Evolutionary conservation across 495 filamentous ascomycete species (phyloP), one percentile per base, ranked within the genome.

Genomic region (Aspergillus nidulans): DNA sequence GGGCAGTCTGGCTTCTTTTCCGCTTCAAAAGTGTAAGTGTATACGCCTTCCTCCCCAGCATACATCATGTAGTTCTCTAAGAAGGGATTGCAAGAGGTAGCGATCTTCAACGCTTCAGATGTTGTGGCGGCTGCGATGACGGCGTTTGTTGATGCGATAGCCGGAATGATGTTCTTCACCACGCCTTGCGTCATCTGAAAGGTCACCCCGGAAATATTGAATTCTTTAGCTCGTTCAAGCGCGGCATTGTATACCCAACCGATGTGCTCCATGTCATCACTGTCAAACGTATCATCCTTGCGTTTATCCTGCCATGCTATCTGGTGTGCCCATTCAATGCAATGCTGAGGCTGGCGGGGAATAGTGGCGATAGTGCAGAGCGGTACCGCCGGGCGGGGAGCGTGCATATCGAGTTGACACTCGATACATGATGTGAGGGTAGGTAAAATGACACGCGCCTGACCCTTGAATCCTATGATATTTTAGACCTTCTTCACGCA

Each of bases 1-100:
- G 95, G 92, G 59, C 95, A 99, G 63, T 96, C 95, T 7, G 83
- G 74, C 66, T 96, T 97, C 74, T 87, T 85, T 67, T 95, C 85
- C 57, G 95, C 91, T 61, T 89, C 83, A 69, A 97, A 97, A 0
- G 92, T 97, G 67, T 96, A 95, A 0, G 95, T 99, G 75, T 97
- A 99, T 48, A 97, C 83, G 58, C 88, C 81, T 62, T 94, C 92
- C 66, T 99, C 90, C 34, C 95, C 95, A 25, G 86, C 95, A 71
- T 97, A 99, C 90, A 96, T 95, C 92, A 97, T 97, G 69, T 99
- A 99, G 66, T 95, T 99, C 58, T 89, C 84, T 1, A 97, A 80
- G 53, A 80, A 86, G 0, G 94, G 90, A 43, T 92, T 92, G 52
- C 82, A 82, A 41, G 76, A 81, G 36, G 91, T 95, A 23, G 85